Evolutionary conservation across 768 basidiomycete species (phyloP).

Genomic region (Auricularia heimuer): DNA sequence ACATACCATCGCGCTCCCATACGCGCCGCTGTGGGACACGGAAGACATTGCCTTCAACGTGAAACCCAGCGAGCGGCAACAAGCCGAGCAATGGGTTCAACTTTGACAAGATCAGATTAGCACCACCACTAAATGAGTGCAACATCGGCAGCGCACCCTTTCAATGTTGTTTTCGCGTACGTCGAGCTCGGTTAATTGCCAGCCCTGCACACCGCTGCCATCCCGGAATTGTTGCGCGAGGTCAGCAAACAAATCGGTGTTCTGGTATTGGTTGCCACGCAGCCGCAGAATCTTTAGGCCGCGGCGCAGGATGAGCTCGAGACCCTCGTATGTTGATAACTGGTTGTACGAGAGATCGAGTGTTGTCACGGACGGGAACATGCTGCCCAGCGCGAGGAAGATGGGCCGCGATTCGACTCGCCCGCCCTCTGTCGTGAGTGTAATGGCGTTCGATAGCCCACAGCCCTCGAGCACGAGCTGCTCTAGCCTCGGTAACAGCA

Average conservation of each 20-base stretch:
- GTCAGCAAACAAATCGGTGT: constrained; percentile 51
- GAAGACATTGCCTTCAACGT: constrained; percentile 38
- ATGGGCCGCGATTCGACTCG: constrained; percentile 37
- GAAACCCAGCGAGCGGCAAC: constrained; percentile 3
- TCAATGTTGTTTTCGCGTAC: constrained; percentile 72
- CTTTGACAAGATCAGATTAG: background rate
- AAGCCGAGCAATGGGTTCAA: constrained; percentile 5
- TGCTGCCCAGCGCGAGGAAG: constrained; percentile 45
- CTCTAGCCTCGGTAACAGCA: constrained; percentile 54
- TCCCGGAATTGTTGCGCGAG: constrained; percentile 45
- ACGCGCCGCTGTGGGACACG: constrained; percentile 70
- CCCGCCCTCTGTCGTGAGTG: constrained; percentile 29
- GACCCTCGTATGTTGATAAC: constrained; percentile 34
- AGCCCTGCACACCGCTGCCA: constrained; percentile 33
- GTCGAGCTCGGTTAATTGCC: constrained; percentile 78
- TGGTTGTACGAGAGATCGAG: constrained; percentile 71
- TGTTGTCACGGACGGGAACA: constrained; percentile 62
- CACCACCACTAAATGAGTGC: background rate
- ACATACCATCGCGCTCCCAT: constrained; percentile 67
- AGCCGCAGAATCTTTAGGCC: constrained; percentile 59
- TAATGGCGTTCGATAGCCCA: constrained; percentile 49
- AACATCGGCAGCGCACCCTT: constrained; percentile 49
- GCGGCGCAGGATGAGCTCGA: constrained; percentile 39
- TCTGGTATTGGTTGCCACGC: constrained; percentile 55
- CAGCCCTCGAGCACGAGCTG: constrained; percentile 71